Evolutionary conservation across 805 yeast species (phyloP), one percentile per base, ranked within the genome.

Genomic region (Tetrapisispora taiwanensis): DNA sequence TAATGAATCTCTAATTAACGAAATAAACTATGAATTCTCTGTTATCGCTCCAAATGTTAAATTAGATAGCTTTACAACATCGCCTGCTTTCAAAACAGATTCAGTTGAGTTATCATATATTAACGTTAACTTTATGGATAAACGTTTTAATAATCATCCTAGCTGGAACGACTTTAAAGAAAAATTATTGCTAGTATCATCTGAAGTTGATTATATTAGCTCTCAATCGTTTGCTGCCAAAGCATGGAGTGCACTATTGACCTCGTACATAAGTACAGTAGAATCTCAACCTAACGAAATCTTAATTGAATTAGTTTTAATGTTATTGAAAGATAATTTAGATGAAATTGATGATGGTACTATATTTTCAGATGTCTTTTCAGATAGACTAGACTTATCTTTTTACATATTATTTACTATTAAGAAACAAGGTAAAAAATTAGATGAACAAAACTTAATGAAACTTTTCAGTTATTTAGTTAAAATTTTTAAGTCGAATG

Each of bases 191-290:
- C 68, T 71, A 1, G 78, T 83, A 1, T 79, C 88, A 47, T 60
- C 79, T 36, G 80, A 81, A 52, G 56, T 78, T 40, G 86, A 86
- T 48, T 72, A 71, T 52, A 71, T 78, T 7, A 72, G 78, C 34
- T 73, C 89, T 1, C 95, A 87, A 54, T 68, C 80, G 14, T 68
- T 76, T 4, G 74, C 84, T 18, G 82, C 86, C 3, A 81, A 81
- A 52, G 74, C 94, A 0, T 78, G 85, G 74, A 88, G 90, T 41
- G 87, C 92, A 1, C 66, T 88, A 30, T 49, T 86, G 19, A 79
- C 90, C 0, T 76, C 90, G 0, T 80, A 67, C 53, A 73, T 83
- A 46, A 26, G 14, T 6, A 73, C 77, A 48, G 68, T 66, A 37
- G 59, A 58, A 19, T 54, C 58, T 1, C 60, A 64, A 4, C 47